Percentiles rank a stretch among this genome's conserved stretches.
These are phyloP conservation scores for Amphichorda felina DNA, from an alignment of 2,329 filamentous ascomycete genomes.

Conservation along the genomic window DNA sequence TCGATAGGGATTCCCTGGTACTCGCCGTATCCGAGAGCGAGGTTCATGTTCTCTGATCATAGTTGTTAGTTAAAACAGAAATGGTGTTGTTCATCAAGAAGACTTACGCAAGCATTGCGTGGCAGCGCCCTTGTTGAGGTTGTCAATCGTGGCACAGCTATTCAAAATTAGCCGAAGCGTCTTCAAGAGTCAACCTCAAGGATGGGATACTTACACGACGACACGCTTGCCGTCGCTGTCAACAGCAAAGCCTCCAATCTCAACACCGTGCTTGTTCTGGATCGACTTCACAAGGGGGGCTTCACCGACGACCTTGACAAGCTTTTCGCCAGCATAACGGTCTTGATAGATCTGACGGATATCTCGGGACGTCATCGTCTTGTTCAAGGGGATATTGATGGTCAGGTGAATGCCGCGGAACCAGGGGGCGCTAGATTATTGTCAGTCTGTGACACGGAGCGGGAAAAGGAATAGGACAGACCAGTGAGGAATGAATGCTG, in stretches of 20 bases:
- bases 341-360: constrained; percentile 94
- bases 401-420: constrained; percentile 93
- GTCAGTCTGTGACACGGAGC: not conserved
- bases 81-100: not conserved
- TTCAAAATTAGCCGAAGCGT: too few relatives aligned
- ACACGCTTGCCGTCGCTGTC: constrained; percentile 81
- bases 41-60: constrained; percentile 71
- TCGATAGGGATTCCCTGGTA: constrained; percentile 68
- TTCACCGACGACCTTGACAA: constrained; percentile 87
- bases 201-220: constrained; percentile 42
- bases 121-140: constrained; percentile 80
- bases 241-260: constrained; percentile 93
- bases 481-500: constrained; percentile 91
- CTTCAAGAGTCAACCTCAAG: not conserved
- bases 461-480: not conserved
- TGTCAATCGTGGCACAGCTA: constrained; percentile 75
- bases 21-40: constrained; percentile 73
- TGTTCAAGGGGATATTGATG: constrained; percentile 77
- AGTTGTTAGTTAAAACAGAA: too few relatives aligned
- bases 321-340: constrained; percentile 86
- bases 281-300: constrained; percentile 77
- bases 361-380: constrained; percentile 81
- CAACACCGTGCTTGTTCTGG: constrained; percentile 72
- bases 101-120: constrained; percentile 80
- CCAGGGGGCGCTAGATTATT: constrained; percentile 63